These are phyloP conservation scores for Ophidiomyces ophidiicola DNA, from an alignment of 2,329 filamentous ascomycete genomes.

Conservation along the genomic window DNA sequence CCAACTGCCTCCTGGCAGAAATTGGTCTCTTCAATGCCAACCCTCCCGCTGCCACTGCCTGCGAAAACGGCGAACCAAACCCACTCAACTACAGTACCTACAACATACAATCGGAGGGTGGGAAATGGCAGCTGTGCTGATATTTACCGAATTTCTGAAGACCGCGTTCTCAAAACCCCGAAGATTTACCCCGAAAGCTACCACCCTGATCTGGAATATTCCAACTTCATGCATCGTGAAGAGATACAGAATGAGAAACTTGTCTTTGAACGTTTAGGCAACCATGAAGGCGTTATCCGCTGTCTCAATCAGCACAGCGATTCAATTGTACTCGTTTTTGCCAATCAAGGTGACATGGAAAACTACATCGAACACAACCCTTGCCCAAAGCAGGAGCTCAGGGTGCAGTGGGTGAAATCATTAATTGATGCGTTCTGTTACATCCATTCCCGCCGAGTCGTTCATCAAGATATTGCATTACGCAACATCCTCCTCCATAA, in stretches of 20 bases:
- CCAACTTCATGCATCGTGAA: neutral
- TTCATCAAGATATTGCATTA: conserved; percentile 4
- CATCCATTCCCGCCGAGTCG: conserved; percentile 6
- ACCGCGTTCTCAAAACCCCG: conserved; percentile 7
- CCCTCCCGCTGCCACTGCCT: too few relatives aligned
- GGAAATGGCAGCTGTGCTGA: neutral
- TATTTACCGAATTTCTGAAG: neutral
- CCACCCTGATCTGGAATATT: conserved; percentile 5
- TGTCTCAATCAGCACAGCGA: neutral
- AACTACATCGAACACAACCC: conserved; percentile 6
- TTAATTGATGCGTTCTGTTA: conserved; percentile 3
- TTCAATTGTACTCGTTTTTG: conserved; percentile 7
- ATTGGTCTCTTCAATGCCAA: too few relatives aligned
- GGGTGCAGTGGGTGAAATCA: conserved; percentile 1
- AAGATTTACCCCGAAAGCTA: conserved; percentile 6
- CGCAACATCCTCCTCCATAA: conserved; percentile 9
- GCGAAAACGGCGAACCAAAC: too few relatives aligned
- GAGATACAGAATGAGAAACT: neutral
- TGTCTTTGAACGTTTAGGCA: conserved; percentile 3
- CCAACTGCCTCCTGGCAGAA: too few relatives aligned
- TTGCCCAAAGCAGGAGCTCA: neutral
- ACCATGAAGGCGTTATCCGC: conserved; percentile 5
- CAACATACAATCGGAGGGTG: too few relatives aligned
- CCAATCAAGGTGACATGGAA: conserved; percentile 7
- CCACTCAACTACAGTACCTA: too few relatives aligned